Percentiles rank a stretch among this genome's conserved stretches.
Conservation (phyloP, 2,329 filamentous ascomycete genomes). For the Talaromyces albobiverticillius region DNA sequence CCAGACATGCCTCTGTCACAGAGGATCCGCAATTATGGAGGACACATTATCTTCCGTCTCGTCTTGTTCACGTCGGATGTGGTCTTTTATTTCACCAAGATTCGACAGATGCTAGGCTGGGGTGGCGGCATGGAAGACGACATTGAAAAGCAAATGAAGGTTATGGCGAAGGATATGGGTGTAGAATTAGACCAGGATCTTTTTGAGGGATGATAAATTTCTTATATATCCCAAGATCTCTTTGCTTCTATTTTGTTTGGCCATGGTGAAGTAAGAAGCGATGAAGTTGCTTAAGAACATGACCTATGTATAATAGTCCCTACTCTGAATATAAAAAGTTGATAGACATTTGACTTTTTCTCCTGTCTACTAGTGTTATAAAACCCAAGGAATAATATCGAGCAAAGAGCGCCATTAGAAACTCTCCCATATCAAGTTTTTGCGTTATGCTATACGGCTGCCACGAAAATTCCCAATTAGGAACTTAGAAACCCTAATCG, state of each 20-base stretch:
- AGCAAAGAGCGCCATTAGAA: too few relatives aligned
- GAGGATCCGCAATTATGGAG: slow-evolving; percentile 66
- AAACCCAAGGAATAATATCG: too few relatives aligned
- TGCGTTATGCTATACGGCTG: too few relatives aligned
- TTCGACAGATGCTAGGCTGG: slow-evolving; percentile 71
- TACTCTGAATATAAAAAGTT: slow-evolving; percentile 9
- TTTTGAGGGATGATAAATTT: slow-evolving; percentile 72
- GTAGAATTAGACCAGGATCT: slow-evolving; percentile 76
- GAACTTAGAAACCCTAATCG: too few relatives aligned
- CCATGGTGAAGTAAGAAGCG: neutral
- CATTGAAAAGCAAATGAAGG: slow-evolving; percentile 81
- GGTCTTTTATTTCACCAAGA: slow-evolving; percentile 75
- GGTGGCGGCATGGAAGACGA: slow-evolving; percentile 92
- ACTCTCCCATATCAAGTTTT: too few relatives aligned
- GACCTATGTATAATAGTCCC: slow-evolving; percentile 11
- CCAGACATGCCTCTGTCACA: slow-evolving; percentile 61
- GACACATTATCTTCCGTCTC: slow-evolving; percentile 76
- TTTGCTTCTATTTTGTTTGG: neutral
- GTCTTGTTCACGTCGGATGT: slow-evolving; percentile 76
- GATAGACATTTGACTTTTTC: neutral
- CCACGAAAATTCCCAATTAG: too few relatives aligned
- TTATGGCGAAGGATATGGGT: slow-evolving; percentile 85
- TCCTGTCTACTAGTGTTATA: neutral
- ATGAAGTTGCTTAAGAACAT: neutral
- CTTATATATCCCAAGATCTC: neutral